A percentile compares a stretch with the other conserved stretches of the same genome.
Evolutionary conservation across 257 asterid species (phyloP).

Genomic region (Ilex asprella): DNA sequence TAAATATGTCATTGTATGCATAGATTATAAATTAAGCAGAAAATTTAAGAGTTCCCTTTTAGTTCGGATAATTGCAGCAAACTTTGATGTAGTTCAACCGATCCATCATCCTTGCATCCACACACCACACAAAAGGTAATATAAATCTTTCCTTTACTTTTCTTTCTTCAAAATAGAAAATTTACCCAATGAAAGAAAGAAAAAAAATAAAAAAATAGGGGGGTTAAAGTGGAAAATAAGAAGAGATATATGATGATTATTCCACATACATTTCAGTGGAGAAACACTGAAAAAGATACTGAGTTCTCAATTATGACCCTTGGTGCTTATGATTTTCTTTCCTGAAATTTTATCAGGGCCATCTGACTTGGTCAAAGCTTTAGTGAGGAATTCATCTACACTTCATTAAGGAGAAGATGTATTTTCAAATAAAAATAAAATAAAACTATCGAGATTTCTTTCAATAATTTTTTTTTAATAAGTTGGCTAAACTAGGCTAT

Average conservation of each 20-base stretch:
- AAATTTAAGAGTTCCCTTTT: conserved; percentile 3
- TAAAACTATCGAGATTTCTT: no score
- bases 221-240: background rate
- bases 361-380: conserved; percentile 38
- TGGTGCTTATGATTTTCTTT: conserved; percentile 13
- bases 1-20: no score
- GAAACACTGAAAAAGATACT: conserved; percentile 20
- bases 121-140: background rate
- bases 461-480: no score
- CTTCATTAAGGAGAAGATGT: no score
- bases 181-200: background rate
- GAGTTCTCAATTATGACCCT: conserved; percentile 21
- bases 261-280: conserved; percentile 12
- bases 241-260: conserved; percentile 7
- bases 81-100: conserved; percentile 47
- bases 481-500: no score
- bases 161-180: background rate
- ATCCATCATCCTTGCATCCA: conserved; percentile 35
- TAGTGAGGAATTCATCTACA: no score
- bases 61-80: conserved; percentile 46
- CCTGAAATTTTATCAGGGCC: conserved; percentile 9
- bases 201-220: background rate
- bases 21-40: background rate
- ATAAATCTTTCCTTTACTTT: background rate
- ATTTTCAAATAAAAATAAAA: no score